Percentiles rank a stretch among this genome's conserved stretches.
phyloP scores from a whole-genome alignment of 495 filamentous ascomycete genomes.

The Alectoria sarmentosa region DNA sequence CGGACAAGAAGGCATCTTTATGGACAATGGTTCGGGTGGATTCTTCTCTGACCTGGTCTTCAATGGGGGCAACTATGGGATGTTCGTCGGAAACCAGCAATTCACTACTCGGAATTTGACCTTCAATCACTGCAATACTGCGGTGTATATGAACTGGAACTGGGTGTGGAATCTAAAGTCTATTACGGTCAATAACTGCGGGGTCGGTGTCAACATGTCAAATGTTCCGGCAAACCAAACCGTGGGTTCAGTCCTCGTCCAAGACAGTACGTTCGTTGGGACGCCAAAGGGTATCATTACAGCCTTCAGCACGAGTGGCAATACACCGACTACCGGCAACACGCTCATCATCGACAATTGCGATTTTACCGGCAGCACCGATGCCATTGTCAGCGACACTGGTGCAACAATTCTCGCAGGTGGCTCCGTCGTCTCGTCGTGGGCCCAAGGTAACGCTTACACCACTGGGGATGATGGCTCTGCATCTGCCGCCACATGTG shows the following conservation, averaged over 20 bases:
- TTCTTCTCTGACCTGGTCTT: conserved; percentile 84
- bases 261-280: conserved; percentile 71
- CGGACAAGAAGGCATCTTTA: conserved; percentile 85
- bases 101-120: conserved; percentile 88
- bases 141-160: conserved; percentile 91
- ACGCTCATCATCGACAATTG: conserved; percentile 84
- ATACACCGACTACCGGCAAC: conserved; percentile 58
- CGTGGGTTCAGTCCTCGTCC: conserved; percentile 72
- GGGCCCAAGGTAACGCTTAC: conserved; percentile 69
- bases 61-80: conserved; percentile 78
- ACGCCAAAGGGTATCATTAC: conserved; percentile 69
- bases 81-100: conserved; percentile 89
- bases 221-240: conserved; percentile 55
- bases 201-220: conserved; percentile 75
- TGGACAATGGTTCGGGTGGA: conserved; percentile 91
- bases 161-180: conserved; percentile 89
- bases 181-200: conserved; percentile 73
- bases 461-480: conserved; percentile 29
- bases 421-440: conserved; percentile 61
- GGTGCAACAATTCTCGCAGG: conserved; percentile 60
- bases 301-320: conserved; percentile 50
- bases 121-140: conserved; percentile 85
- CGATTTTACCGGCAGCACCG: conserved; percentile 54
- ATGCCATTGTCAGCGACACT: conserved; percentile 46
- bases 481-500: conserved; percentile 25